Conservation (phyloP, 345 rosid species). For the Raphanus raphanistrum region DNA sequence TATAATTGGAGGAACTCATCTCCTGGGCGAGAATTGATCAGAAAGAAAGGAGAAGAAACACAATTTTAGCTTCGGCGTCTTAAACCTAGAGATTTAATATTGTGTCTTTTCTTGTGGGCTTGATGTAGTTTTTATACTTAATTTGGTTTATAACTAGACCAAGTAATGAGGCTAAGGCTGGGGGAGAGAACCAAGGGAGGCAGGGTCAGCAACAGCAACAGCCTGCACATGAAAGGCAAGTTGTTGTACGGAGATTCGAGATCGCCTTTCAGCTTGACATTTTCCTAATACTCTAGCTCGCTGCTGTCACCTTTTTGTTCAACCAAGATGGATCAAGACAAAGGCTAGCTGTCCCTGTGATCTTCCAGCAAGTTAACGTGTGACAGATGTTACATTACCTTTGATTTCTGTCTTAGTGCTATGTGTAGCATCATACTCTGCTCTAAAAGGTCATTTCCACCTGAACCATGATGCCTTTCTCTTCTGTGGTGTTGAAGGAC, state of each 20-base stretch:
- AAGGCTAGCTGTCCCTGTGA: conserved; percentile 64
- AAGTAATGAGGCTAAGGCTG: conserved; percentile 29
- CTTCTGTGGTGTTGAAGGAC: too few species aligned
- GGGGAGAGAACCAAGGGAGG: conserved; percentile 37
- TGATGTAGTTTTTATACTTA: not conserved
- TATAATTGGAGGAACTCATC: conserved; percentile 10
- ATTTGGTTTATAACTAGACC: conserved; percentile 30
- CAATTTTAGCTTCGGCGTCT: not conserved
- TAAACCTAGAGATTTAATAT: not conserved
- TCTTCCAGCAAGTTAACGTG: too few species aligned
- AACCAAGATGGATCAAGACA: conserved; percentile 98
- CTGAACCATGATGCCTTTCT: too few species aligned
- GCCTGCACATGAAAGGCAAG: conserved; percentile 67
- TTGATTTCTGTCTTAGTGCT: too few species aligned
- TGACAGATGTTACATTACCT: too few species aligned
- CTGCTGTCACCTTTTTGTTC: conserved; percentile 86
- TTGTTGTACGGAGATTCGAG: conserved; percentile 82
- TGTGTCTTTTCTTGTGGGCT: not conserved
- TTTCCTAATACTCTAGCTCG: conserved; percentile 86
- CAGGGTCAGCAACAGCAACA: conserved; percentile 68
- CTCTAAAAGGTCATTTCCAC: too few species aligned
- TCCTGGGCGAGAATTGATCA: not conserved
- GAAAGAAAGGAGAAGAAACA: not conserved
- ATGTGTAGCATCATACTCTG: too few species aligned
- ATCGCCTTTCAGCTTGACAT: conserved; percentile 91